Evolutionary conservation across 2,329 filamentous ascomycete species (phyloP).

Genomic region (Phoma sp.): DNA sequence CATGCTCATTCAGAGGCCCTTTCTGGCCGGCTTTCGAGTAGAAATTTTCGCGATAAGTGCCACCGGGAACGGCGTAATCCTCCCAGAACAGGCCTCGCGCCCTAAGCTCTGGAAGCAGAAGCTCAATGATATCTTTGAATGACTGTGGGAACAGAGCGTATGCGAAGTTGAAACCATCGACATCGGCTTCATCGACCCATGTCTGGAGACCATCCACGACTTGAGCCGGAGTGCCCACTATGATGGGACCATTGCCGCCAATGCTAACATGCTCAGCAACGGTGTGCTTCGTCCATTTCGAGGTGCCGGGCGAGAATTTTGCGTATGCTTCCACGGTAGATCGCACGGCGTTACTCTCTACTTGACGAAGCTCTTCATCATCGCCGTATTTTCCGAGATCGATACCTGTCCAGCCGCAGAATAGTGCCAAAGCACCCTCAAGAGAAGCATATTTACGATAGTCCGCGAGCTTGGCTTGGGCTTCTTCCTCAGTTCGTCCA

Average conservation of each 20-base stretch:
- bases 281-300: conserved; percentile 75
- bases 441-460: conserved; percentile 66
- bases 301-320: conserved; percentile 62
- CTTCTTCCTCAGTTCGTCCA: conserved; percentile 69
- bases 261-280: conserved; percentile 71
- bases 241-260: conserved; percentile 68
- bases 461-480: conserved; percentile 66
- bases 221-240: conserved; percentile 68
- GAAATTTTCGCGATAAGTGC: conserved; percentile 67
- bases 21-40: conserved; percentile 59
- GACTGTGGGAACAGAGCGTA: conserved; percentile 71
- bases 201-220: conserved; percentile 71
- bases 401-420: conserved; percentile 77
- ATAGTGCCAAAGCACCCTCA: conserved; percentile 72
- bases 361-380: conserved; percentile 66
- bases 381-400: conserved; percentile 66
- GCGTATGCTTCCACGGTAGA: conserved; percentile 63
- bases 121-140: conserved; percentile 71
- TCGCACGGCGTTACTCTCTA: conserved; percentile 67
- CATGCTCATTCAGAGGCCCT: conserved; percentile 59
- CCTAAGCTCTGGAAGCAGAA: conserved; percentile 69
- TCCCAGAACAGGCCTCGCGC: conserved; percentile 64
- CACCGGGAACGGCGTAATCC: conserved; percentile 60
- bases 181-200: conserved; percentile 71
- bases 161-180: conserved; percentile 77